Conservation (phyloP, 1,284 basidiomycete genomes). For the Cutaneotrichosporon sp. region DNA sequence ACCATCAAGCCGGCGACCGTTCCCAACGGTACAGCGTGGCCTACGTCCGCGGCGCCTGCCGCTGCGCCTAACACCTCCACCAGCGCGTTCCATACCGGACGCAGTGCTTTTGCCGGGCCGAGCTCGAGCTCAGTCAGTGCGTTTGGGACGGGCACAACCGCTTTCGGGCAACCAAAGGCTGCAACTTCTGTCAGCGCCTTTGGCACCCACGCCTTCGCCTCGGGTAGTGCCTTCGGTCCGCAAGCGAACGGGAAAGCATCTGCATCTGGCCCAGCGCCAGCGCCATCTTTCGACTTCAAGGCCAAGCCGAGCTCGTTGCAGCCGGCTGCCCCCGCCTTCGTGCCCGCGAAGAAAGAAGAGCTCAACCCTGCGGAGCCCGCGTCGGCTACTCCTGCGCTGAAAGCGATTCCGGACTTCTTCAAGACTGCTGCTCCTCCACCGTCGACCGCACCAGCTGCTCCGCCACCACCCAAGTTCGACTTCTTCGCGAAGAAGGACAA, state of each 20-base stretch:
- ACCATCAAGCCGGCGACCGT: background rate
- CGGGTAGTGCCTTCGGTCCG: background rate
- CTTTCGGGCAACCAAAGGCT: background rate
- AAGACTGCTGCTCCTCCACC: background rate
- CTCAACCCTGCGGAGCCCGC: background rate
- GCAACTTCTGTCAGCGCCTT: background rate
- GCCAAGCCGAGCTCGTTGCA: background rate
- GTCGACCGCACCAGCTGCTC: conserved; percentile 6
- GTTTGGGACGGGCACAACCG: background rate
- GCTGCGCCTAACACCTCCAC: background rate
- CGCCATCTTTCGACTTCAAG: conserved; percentile 8
- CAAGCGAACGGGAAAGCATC: background rate
- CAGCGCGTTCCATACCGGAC: background rate
- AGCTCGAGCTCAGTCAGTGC: background rate
- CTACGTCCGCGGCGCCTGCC: background rate
- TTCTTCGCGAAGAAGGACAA: conserved; percentile 14
- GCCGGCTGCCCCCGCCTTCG: background rate
- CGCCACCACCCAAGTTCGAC: conserved; percentile 9
- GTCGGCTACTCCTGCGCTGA: background rate
- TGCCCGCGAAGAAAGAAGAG: background rate
- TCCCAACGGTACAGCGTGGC: conserved; percentile 1
- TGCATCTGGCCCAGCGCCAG: background rate
- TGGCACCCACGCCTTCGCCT: background rate
- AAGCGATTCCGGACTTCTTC: conserved; percentile 5
- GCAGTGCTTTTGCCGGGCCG: background rate